phyloP scores from a whole-genome alignment of 805 yeast species.

The Lipomyces chichibuensis region DNA sequence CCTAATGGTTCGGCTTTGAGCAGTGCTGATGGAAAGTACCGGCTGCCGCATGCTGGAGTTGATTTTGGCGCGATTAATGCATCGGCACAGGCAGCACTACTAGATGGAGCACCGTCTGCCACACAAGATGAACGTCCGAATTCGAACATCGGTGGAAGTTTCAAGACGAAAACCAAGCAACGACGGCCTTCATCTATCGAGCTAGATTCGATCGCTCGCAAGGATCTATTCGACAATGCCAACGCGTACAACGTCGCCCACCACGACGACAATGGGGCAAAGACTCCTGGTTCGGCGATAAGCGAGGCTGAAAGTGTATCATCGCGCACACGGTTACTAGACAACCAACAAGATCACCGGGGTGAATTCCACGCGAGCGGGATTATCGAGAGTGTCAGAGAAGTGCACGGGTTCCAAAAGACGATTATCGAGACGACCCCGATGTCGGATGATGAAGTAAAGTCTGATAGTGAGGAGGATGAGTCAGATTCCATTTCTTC shows the following conservation, averaged over 20 bases:
- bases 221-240: neutral
- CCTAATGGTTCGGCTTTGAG: slow-evolving; percentile 6
- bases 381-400: slow-evolving; percentile 79
- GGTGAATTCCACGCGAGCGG: slow-evolving; percentile 54
- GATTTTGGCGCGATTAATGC: slow-evolving; percentile 35
- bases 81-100: slow-evolving; percentile 37
- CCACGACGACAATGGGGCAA: neutral
- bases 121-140: neutral
- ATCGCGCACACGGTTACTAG: slow-evolving; percentile 21
- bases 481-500: neutral
- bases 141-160: neutral
- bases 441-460: slow-evolving; percentile 19
- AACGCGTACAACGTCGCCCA: neutral
- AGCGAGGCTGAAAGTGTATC: slow-evolving; percentile 17
- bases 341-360: slow-evolving; percentile 6
- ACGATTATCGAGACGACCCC: slow-evolving; percentile 65
- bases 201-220: slow-evolving; percentile 19
- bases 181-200: slow-evolving; percentile 30
- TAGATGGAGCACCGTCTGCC: slow-evolving; percentile 21
- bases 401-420: slow-evolving; percentile 80
- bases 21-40: neutral
- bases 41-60: slow-evolving; percentile 10
- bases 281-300: slow-evolving; percentile 20
- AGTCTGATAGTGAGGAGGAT: slow-evolving; percentile 9
- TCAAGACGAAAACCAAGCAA: neutral